A percentile compares a stretch with the other conserved stretches of the same genome.
Conservation (phyloP, 2,329 filamentous ascomycete species). For the Elsinoe australis region DNA sequence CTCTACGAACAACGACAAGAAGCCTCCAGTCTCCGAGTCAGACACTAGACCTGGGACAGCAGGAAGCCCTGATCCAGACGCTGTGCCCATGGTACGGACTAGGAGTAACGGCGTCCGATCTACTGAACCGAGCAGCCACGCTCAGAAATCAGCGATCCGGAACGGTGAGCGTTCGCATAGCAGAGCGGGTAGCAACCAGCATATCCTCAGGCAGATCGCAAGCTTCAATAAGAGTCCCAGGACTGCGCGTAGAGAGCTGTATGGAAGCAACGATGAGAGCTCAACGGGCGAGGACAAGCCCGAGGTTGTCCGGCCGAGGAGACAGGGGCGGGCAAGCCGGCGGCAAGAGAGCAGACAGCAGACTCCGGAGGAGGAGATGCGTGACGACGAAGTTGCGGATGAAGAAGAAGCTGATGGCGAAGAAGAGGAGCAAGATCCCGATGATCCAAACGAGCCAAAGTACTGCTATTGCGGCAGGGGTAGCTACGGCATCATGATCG, state of each 20-base stretch:
- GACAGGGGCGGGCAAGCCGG: constrained; percentile 6
- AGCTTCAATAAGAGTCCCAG: constrained; percentile 34
- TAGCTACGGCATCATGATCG: constrained; percentile 60
- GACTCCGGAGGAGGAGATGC: constrained; percentile 1
- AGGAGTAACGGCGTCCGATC: constrained; percentile 14
- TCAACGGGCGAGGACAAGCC: constrained; percentile 6
- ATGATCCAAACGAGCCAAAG: constrained; percentile 50
- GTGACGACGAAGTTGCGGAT: constrained; percentile 8
- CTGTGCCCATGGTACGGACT: constrained; percentile 5
- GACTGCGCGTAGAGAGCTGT: constrained; percentile 24
- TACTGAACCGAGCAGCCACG: constrained; percentile 3
- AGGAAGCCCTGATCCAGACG: constrained; percentile 1
- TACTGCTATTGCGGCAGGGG: constrained; percentile 61
- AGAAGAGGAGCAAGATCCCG: constrained; percentile 43
- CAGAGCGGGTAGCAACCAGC: constrained; percentile 29
- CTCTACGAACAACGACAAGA: constrained; percentile 20
- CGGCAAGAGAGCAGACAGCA: constrained; percentile 13
- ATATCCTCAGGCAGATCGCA: constrained; percentile 34
- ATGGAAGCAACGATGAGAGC: constrained; percentile 7
- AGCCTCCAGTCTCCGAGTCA: not conserved
- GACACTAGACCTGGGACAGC: constrained; percentile 11
- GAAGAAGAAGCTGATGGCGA: constrained; percentile 35
- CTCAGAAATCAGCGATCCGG: constrained; percentile 1
- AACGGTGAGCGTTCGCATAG: constrained; percentile 19
- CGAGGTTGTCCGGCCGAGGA: constrained; percentile 2